A percentile compares a stretch with the other conserved stretches of the same genome.
Conservation (phyloP, 2,329 filamentous ascomycete genomes). For the Phyllosticta citribraziliensis region DNA sequence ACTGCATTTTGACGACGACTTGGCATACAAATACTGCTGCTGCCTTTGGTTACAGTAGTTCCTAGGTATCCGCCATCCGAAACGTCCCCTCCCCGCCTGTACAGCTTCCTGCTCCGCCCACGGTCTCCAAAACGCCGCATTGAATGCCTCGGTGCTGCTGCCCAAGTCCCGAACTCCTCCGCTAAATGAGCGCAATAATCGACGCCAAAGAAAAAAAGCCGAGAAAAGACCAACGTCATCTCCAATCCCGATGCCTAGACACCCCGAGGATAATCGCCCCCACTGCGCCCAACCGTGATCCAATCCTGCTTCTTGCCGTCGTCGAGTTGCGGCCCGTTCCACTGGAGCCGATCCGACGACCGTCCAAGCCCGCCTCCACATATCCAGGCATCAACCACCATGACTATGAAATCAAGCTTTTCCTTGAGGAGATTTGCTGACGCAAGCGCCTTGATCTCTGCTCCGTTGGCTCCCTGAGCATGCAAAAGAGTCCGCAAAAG, state of each 20-base stretch:
- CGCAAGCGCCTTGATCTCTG: constrained; percentile 45
- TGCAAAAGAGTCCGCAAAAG: constrained; percentile 65
- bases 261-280: constrained; percentile 30
- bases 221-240: background rate
- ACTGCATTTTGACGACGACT: background rate
- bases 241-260: background rate
- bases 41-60: background rate
- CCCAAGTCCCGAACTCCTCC: constrained; percentile 4
- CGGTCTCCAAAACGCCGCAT: background rate
- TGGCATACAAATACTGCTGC: background rate
- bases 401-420: constrained; percentile 64
- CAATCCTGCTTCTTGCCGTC: constrained; percentile 37
- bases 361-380: constrained; percentile 56
- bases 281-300: constrained; percentile 39
- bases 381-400: constrained; percentile 62
- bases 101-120: background rate
- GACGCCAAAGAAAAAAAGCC: background rate
- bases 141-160: constrained; percentile 4
- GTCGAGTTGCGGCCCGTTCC: constrained; percentile 34
- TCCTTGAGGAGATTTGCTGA: constrained; percentile 62
- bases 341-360: constrained; percentile 28
- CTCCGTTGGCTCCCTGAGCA: constrained; percentile 39
- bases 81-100: background rate
- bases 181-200: background rate
- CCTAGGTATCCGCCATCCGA: background rate